Percentiles rank a stretch among this genome's conserved stretches.
Conservation (phyloP, 2,329 filamentous ascomycete species). For the Exophiala phaeomuriformis region DNA sequence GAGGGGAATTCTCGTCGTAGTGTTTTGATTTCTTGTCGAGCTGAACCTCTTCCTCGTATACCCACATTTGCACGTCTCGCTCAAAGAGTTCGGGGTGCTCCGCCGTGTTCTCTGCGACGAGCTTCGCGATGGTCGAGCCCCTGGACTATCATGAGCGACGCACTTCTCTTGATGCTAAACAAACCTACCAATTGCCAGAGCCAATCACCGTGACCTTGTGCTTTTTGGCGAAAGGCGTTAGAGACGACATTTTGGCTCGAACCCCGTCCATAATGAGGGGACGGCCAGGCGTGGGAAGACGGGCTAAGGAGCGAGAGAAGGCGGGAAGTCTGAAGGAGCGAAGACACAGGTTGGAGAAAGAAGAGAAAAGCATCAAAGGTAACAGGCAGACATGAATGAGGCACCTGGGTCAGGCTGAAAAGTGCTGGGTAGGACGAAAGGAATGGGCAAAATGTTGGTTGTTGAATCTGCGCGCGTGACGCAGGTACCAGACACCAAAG, state of each 20-base stretch:
- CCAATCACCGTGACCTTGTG: conserved; percentile 93
- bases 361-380: conserved; percentile 17
- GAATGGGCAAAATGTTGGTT: conserved; percentile 22
- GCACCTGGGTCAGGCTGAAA: not conserved
- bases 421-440: conserved; percentile 14
- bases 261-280: conserved; percentile 19
- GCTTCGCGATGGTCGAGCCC: conserved; percentile 96
- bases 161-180: not conserved
- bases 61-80: conserved; percentile 94
- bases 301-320: not conserved
- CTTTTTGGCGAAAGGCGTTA: conserved; percentile 55
- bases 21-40: conserved; percentile 64
- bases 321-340: conserved; percentile 14
- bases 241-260: conserved; percentile 40
- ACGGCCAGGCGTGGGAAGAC: not conserved
- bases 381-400: not conserved
- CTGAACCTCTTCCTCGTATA: conserved; percentile 84
- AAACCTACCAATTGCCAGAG: conserved; percentile 82
- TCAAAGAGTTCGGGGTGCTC: conserved; percentile 76
- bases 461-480: conserved; percentile 22
- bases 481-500: conserved; percentile 11
- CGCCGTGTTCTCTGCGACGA: conserved; percentile 84
- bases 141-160: conserved; percentile 37
- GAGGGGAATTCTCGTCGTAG: conserved; percentile 55
- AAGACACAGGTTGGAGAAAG: conserved; percentile 7